Evolutionary conservation across 192 early-diverging fungal species (phyloP).

Genomic region (Thamnidium elegans): DNA sequence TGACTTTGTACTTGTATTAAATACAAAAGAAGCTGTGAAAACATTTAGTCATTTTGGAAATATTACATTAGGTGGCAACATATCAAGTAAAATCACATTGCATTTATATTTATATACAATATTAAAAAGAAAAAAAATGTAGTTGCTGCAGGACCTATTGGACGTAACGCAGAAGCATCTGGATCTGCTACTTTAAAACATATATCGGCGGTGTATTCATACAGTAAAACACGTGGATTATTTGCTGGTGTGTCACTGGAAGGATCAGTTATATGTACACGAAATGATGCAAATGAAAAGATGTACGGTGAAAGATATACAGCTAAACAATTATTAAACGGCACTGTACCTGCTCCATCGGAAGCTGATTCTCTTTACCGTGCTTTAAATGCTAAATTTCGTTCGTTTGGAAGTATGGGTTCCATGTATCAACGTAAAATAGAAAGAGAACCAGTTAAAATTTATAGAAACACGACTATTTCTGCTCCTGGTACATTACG

Average conservation of each 20-base stretch:
- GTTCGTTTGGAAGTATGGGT: slow-evolving; percentile 21
- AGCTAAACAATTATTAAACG: slow-evolving; percentile 82
- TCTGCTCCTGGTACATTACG: slow-evolving; percentile 28
- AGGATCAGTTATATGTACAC: slow-evolving; percentile 78
- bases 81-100: slow-evolving; percentile 45
- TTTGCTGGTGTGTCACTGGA: slow-evolving; percentile 76
- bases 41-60: slow-evolving; percentile 86
- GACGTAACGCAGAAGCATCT: slow-evolving; percentile 81
- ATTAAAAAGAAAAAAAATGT: neutral
- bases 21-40: slow-evolving; percentile 80
- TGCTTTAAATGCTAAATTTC: slow-evolving; percentile 53
- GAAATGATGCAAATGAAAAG: slow-evolving; percentile 80
- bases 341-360: slow-evolving; percentile 69
- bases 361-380: slow-evolving; percentile 78
- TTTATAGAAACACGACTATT: slow-evolving; percentile 19
- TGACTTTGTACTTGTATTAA: slow-evolving; percentile 88
- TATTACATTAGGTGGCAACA: slow-evolving; percentile 85
- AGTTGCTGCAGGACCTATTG: slow-evolving; percentile 86
- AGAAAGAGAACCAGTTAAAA: neutral
- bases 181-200: slow-evolving; percentile 66
- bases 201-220: slow-evolving; percentile 87
- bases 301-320: slow-evolving; percentile 76
- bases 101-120: neutral
- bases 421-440: slow-evolving; percentile 18
- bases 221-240: slow-evolving; percentile 85